Conservation (phyloP, 108 stramenopile species). For the Cylindrotheca fusiformis region DNA sequence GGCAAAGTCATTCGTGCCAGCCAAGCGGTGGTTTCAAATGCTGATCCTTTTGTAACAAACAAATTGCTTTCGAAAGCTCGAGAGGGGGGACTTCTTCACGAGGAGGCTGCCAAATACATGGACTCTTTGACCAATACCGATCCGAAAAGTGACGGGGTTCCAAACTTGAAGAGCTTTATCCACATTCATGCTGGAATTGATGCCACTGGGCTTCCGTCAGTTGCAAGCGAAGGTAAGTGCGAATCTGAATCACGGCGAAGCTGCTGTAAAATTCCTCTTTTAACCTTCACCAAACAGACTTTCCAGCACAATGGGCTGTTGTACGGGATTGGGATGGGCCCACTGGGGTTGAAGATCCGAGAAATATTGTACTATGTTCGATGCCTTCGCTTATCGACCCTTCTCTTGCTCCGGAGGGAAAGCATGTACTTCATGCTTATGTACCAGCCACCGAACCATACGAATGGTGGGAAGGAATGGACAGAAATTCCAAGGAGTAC, state of each 20-base stretch:
- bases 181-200: constrained; percentile 93
- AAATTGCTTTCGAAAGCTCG: constrained; percentile 56
- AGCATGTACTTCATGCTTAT: constrained; percentile 93
- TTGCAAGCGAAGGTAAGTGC: constrained; percentile 28
- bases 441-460: constrained; percentile 90
- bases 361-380: constrained; percentile 83
- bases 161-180: constrained; percentile 81
- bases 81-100: constrained; percentile 20
- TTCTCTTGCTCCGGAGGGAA: constrained; percentile 81
- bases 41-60: constrained; percentile 78
- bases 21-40: constrained; percentile 89
- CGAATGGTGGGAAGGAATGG: constrained; percentile 85
- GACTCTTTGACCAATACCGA: constrained; percentile 57
- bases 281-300: too few species aligned
- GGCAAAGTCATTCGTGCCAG: constrained; percentile 68
- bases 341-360: constrained; percentile 78
- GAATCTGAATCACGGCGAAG: too few species aligned
- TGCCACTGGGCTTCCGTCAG: constrained; percentile 69
- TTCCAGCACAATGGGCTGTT: constrained; percentile 96
- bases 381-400: constrained; percentile 87
- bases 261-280: too few species aligned
- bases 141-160: constrained; percentile 49
- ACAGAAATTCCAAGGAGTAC: constrained; percentile 81
- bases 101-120: constrained; percentile 56
- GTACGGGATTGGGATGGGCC: constrained; percentile 77